Evolutionary conservation across 1,284 basidiomycete species (phyloP).

Genomic region (Microbotryum scabiosae): DNA sequence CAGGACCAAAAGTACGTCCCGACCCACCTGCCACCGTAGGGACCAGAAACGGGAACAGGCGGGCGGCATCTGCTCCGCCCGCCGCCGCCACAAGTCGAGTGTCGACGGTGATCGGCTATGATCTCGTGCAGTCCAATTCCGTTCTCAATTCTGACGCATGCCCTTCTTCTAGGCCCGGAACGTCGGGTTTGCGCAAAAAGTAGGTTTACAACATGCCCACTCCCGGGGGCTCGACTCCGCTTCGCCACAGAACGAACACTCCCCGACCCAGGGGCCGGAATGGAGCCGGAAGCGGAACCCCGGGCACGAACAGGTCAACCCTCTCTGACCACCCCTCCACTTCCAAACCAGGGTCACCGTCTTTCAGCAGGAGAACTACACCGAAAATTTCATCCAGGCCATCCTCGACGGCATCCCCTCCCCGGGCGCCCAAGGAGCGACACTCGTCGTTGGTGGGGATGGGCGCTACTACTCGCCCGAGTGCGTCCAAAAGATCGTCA

Average conservation of each 20-base stretch:
- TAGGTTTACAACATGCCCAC: conserved; percentile 39
- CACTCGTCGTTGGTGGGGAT: conserved; percentile 93
- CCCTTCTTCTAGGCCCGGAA: conserved; percentile 54
- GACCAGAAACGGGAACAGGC: too few species aligned
- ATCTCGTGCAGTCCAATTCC: neutral
- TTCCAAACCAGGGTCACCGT: conserved; percentile 64
- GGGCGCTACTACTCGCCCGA: conserved; percentile 90
- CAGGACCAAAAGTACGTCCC: conserved; percentile 64
- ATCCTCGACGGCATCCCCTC: conserved; percentile 85
- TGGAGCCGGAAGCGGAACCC: conserved; percentile 3
- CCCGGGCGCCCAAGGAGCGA: conserved; percentile 57
- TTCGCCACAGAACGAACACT: neutral
- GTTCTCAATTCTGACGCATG: neutral
- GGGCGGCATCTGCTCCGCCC: neutral
- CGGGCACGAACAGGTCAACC: conserved; percentile 7
- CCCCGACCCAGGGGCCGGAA: neutral
- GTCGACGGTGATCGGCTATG: neutral
- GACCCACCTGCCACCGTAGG: neutral
- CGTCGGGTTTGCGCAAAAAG: conserved; percentile 88
- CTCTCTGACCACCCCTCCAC: neutral
- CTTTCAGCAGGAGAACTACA: conserved; percentile 79
- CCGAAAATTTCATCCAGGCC: conserved; percentile 95
- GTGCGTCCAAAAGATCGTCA: conserved; percentile 36
- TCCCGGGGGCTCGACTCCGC: too few species aligned
- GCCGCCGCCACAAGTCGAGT: neutral